Evolutionary conservation across 2,329 filamentous ascomycete species (phyloP).

Genomic region (Colletotrichum phormii): DNA sequence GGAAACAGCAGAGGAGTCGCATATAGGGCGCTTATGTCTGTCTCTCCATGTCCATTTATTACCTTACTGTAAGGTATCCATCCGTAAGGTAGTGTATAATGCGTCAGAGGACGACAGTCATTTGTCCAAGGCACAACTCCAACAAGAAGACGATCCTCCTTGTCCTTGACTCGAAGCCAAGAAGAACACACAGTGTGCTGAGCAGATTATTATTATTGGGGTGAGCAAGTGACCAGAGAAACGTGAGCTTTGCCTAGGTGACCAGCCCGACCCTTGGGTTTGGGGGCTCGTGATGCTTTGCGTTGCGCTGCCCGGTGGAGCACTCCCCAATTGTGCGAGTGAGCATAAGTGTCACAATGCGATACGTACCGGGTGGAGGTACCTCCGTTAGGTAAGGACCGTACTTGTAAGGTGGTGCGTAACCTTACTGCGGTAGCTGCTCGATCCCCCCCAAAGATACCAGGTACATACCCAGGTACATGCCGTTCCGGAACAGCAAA

Average conservation of each 20-base stretch:
- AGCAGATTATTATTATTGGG: neutral
- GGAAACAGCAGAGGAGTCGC: neutral
- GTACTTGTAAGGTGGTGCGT: constrained; percentile 1
- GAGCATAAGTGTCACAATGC: neutral
- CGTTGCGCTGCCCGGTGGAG: constrained; percentile 28
- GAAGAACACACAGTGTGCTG: neutral
- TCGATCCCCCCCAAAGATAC: neutral
- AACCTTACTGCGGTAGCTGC: neutral
- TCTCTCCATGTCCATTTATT: neutral
- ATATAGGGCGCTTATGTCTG: neutral
- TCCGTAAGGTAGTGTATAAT: neutral
- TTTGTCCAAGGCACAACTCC: neutral
- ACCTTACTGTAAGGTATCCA: neutral
- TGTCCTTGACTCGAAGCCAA: neutral
- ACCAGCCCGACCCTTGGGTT: constrained; percentile 11
- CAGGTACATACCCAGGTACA: neutral
- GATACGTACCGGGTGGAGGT: neutral
- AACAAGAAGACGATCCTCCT: neutral
- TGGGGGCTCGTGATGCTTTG: constrained; percentile 35
- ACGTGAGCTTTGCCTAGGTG: constrained; percentile 2
- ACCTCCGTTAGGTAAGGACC: neutral
- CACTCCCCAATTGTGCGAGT: constrained; percentile 5
- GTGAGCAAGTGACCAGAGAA: constrained; percentile 8
- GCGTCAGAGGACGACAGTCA: neutral
- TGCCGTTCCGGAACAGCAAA: constrained; percentile 34